These are phyloP conservation scores for Cordyceps fumosorosea DNA, from an alignment of 2,329 filamentous ascomycete genomes.

Conservation along the genomic window DNA sequence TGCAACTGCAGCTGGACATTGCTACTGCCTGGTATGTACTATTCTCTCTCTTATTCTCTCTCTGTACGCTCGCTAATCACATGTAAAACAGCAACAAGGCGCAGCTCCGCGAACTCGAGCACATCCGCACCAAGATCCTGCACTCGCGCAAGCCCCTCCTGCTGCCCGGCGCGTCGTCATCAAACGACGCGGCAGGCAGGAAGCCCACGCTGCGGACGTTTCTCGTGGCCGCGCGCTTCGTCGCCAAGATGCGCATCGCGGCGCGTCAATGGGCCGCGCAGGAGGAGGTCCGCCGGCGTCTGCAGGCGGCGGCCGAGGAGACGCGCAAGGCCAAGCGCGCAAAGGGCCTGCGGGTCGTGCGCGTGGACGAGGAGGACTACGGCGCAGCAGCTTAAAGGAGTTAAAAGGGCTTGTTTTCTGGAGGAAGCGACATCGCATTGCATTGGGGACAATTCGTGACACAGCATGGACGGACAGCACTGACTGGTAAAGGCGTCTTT, in stretches of 20 bases:
- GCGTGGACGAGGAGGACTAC: constrained; percentile 26
- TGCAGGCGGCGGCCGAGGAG: constrained; percentile 43
- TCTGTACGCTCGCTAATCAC: constrained; percentile 17
- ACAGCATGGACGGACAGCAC: neutral
- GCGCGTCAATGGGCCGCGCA: constrained; percentile 45
- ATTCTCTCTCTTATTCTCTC: neutral
- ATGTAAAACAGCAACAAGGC: constrained; percentile 73
- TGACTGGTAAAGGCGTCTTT: neutral
- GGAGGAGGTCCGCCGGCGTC: constrained; percentile 41
- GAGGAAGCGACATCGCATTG: neutral
- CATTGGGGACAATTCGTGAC: neutral
- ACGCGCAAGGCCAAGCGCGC: constrained; percentile 39
- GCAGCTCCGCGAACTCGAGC: constrained; percentile 76
- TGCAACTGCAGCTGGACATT: constrained; percentile 72
- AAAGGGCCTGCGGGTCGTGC: constrained; percentile 33
- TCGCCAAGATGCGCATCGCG: constrained; percentile 43
- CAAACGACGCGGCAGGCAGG: constrained; percentile 12
- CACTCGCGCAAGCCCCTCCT: constrained; percentile 30
- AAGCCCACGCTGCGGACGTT: constrained; percentile 36
- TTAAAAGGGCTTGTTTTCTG: neutral
- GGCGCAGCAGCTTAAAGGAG: neutral
- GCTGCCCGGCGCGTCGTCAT: constrained; percentile 14
- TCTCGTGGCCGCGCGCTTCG: constrained; percentile 43
- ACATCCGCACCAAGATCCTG: constrained; percentile 55
- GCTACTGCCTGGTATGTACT: constrained; percentile 80